Evolutionary conservation across 176 grass and related monocot species (phyloP).

Genomic region (Alopecurus myosuroides): DNA sequence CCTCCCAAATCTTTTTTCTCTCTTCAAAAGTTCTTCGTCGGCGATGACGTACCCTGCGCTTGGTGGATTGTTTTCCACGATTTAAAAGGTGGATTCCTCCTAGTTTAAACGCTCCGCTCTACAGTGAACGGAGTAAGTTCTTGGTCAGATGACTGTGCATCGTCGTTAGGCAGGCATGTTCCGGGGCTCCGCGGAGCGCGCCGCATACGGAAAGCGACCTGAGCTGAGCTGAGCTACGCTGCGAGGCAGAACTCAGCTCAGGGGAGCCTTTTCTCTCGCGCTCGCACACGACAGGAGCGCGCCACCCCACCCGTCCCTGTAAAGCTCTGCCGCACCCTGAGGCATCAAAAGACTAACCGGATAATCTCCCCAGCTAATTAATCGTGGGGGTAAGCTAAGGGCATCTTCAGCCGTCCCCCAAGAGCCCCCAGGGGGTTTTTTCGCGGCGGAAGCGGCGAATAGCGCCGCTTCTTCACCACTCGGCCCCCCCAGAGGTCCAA

Average conservation of each 20-base stretch:
- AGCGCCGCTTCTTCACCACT: no score
- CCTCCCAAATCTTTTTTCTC: neutral
- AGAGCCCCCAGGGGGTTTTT: no score
- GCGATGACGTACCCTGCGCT: neutral
- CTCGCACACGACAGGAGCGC: neutral
- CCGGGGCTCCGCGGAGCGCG: constrained; percentile 6
- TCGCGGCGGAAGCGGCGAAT: no score
- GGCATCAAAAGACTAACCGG: constrained; percentile 2
- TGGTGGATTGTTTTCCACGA: neutral
- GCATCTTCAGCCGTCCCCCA: no score
- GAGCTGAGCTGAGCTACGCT: neutral
- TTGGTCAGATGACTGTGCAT: neutral
- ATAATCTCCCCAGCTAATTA: constrained; percentile 21
- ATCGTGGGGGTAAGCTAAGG: constrained; percentile 1
- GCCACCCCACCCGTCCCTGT: constrained; percentile 1
- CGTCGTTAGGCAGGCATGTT: neutral
- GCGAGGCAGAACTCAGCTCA: neutral
- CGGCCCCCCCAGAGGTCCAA: no score
- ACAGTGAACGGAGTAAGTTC: neutral
- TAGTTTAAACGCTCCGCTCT: no score
- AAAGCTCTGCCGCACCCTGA: constrained; percentile 20
- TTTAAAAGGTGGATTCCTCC: no score
- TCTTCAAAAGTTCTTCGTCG: neutral
- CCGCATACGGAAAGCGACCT: constrained; percentile 68
- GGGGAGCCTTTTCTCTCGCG: neutral